Evolutionary conservation across 2,329 filamentous ascomycete genomes (phyloP), one percentile per base, ranked within the genome.

Genomic region (Talaromyces verruculosus): DNA sequence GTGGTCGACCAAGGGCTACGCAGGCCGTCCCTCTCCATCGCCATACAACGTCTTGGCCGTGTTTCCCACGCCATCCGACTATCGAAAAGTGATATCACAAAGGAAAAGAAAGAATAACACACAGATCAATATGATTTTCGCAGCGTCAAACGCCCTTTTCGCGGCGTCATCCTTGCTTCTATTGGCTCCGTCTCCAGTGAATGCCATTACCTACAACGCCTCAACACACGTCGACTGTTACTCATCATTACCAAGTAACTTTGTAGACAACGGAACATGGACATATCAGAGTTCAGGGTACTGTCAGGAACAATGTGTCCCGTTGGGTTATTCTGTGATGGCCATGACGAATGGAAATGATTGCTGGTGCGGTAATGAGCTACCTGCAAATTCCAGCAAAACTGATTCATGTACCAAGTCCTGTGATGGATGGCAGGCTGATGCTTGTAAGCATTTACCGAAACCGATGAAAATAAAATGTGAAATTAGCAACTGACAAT

Each of bases 311-410:
- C 75, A 80, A 68, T 89, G 87, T 73, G 71, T 80, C 28, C 71
- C 77, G 2, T 72, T 77, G 0, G 72, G 81, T 7, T 82, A 84
- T 41, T 80, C 83, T 1, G 89, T 92, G 7, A 86, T 89, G 72
- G 91, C 84, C 37, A 79, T 91, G 53, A 85, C 84, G 7, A 83
- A 84, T 19, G 85, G 85, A 17, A 81, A 83, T 19, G 78, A 87
- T 69, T 97, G 93, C 79, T 91, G 83, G 72, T 96, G 93, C 73
- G 93, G 92, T 67, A 80, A 87, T 68, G 78, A 83, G 66, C 84
- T 93, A 58, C 93, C 93, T 0, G 82, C 88, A 17, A 72, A 81
- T 45, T 80, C 80, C 17, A 80, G 81, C 47, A 74, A 88, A 67
- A 84, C 87, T 72, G 75, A 75, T 7, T 79, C 87, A 17, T 97